Evolutionary conservation across 2,329 filamentous ascomycete genomes (phyloP).

Genomic region (Colletotrichum sp.): DNA sequence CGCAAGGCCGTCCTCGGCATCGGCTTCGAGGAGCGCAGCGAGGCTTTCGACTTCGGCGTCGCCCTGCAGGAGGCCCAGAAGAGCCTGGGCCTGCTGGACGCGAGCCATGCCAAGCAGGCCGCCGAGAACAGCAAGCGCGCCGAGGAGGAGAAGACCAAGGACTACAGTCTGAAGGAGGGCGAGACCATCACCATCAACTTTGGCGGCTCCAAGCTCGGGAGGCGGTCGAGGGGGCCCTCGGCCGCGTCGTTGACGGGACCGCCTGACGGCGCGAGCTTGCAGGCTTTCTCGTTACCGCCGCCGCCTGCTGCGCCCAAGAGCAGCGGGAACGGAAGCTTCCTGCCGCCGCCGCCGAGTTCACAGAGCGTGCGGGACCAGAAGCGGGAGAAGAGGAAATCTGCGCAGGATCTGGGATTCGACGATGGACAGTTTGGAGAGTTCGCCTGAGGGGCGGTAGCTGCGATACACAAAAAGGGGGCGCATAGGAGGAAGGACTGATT

Average conservation of each 20-base stretch:
- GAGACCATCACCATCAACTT: slow-evolving; percentile 88
- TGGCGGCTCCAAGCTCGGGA: slow-evolving; percentile 57
- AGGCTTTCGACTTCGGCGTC: slow-evolving; percentile 86
- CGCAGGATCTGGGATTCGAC: slow-evolving; percentile 78
- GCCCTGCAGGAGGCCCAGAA: slow-evolving; percentile 80
- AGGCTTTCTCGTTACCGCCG: slow-evolving; percentile 76
- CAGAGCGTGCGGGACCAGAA: slow-evolving; percentile 66
- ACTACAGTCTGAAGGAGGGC: slow-evolving; percentile 87
- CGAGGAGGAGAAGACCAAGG: slow-evolving; percentile 63
- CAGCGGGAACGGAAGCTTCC: slow-evolving; percentile 36
- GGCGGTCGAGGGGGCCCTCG: slow-evolving; percentile 37
- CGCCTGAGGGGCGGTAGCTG: slow-evolving; percentile 43
- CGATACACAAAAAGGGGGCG: neutral
- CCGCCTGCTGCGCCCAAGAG: slow-evolving; percentile 57
- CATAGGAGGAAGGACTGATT: neutral
- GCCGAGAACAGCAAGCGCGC: slow-evolving; percentile 39
- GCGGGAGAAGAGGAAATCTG: slow-evolving; percentile 56
- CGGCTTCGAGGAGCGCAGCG: slow-evolving; percentile 85
- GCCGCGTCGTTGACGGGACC: slow-evolving; percentile 20
- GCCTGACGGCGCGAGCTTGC: slow-evolving; percentile 34
- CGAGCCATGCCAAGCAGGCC: slow-evolving; percentile 36
- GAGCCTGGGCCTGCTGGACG: slow-evolving; percentile 65
- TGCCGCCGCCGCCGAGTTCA: slow-evolving; percentile 70
- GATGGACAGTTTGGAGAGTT: slow-evolving; percentile 92
- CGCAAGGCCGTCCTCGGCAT: slow-evolving; percentile 82